These are phyloP conservation scores for Scheffersomyces lignicola DNA, from an alignment of 1,139 yeast species.

Conservation along the genomic window DNA sequence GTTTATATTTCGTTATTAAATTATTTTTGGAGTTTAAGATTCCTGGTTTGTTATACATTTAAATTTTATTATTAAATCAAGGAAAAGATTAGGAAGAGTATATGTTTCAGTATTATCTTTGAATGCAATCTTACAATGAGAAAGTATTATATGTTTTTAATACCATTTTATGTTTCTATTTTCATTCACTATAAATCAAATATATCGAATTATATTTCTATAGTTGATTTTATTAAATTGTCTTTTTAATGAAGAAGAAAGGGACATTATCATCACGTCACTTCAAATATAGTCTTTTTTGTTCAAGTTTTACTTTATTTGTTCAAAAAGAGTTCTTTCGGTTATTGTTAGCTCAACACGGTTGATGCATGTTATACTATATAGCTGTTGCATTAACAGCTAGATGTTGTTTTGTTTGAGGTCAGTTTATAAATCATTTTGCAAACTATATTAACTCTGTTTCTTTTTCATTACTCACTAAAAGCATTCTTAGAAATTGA, in stretches of 20 bases:
- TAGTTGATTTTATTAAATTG: slow-evolving; percentile 1
- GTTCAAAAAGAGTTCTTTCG: neutral
- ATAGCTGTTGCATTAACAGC: too few species aligned
- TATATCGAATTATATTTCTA: slow-evolving; percentile 3
- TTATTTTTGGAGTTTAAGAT: neutral
- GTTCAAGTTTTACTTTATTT: neutral
- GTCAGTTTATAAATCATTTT: slow-evolving; percentile 1
- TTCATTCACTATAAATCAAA: slow-evolving; percentile 3
- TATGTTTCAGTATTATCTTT: slow-evolving; percentile 1
- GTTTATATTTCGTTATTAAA: slow-evolving; percentile 1
- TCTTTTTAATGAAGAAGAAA: neutral
- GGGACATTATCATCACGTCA: neutral
- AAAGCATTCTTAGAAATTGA: neutral
- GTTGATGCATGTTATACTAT: neutral
- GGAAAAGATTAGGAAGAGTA: neutral
- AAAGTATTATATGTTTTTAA: slow-evolving; percentile 1
- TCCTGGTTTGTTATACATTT: neutral
- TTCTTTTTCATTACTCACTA: neutral
- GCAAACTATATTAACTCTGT: neutral
- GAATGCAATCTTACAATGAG: neutral
- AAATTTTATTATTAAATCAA: neutral
- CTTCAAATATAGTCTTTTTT: neutral
- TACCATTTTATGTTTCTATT: neutral
- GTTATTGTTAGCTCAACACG: neutral
- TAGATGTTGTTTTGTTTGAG: slow-evolving; percentile 1